Base-by-base conservation (phyloP, 805 yeast genomes). In the Tanozyma kutaoensis region DNA sequence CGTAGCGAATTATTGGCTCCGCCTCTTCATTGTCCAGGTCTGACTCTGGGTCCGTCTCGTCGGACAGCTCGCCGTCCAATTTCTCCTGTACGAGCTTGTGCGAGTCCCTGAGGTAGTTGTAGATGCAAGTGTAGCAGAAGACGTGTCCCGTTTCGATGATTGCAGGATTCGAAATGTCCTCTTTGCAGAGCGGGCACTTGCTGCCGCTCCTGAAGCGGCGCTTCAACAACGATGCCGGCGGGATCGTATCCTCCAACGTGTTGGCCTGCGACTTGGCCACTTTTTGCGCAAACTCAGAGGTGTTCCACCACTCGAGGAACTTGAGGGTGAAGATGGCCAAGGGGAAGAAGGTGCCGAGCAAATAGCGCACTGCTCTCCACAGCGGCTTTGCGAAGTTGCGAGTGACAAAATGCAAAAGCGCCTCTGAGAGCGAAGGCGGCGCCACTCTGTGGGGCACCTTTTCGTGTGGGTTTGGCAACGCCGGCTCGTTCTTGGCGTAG, bases 271-370 rank as follows among this genome's bases (percentile, higher is more conserved):
- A 63, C 30, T 66, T 67, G 14, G 69, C 62, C 32, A 77, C 42
- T 42, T 69, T 68, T 4, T 66, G 50, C 3, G 81, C 72, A 43
- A 82, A 68, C 33, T 78, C 82, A 11, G 85, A 72, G 15, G 79
- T 68, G 34, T 73, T 72, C 93, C 94, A 86, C 95, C 96, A 86
- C 48, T 86, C 96, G 20, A 84, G 59, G 39, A 86, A 81, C 51
- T 84, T 82, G 33, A 86, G 60, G 14, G 75, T 43, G 45, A 88
- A 85, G 27, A 86, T 76, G 2, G 93, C 81, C 0, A 77, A 63
- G 0, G 95, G 95, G 51, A 88, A 71, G 24, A 74, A 47, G 2
- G 79, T 54, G 26, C 70, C 64, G 37, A 66, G 29, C 37, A 53
- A 30, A 12, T 50, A 36, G 33, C 50, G 46, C 31, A 45, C 31